Conservation (phyloP, 352 stramenopile genomes). For the Elongisporangium undulatum region DNA sequence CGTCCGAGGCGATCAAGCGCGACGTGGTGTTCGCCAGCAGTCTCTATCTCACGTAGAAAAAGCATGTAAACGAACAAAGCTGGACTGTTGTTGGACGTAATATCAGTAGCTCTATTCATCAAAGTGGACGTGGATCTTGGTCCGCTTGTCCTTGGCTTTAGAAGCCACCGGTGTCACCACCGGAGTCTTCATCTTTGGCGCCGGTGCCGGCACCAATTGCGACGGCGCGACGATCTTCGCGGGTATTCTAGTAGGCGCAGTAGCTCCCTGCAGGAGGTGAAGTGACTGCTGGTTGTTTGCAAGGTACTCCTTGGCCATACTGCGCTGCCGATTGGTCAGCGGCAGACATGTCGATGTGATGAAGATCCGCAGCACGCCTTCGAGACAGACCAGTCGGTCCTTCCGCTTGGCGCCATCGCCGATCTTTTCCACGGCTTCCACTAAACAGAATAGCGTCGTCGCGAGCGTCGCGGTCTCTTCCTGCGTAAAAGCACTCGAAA, state of each 20-base stretch:
- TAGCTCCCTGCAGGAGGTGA: slow-evolving; percentile 15
- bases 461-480: slow-evolving; percentile 28
- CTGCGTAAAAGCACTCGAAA: slow-evolving; percentile 30
- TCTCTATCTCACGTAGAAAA: slow-evolving; percentile 86
- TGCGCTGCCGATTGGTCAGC: slow-evolving; percentile 20
- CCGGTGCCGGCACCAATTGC: not conserved
- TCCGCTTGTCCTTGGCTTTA: slow-evolving; percentile 2
- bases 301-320: slow-evolving; percentile 34
- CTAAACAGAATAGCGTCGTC: slow-evolving; percentile 29
- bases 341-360: slow-evolving; percentile 18
- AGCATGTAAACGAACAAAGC: not conserved
- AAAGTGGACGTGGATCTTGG: slow-evolving; percentile 38
- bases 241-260: not conserved
- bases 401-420: slow-evolving; percentile 21
- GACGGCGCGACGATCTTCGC: not conserved
- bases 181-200: slow-evolving; percentile 1
- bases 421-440: slow-evolving; percentile 43
- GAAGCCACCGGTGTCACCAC: not conserved
- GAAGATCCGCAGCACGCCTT: slow-evolving; percentile 34
- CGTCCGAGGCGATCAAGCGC: slow-evolving; percentile 95
- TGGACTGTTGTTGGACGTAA: not conserved
- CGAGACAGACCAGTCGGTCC: slow-evolving; percentile 46
- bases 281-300: slow-evolving; percentile 40
- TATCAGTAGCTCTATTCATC: slow-evolving; percentile 6
- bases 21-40: slow-evolving; percentile 98